Conservation (phyloP, 768 basidiomycete species). For the Thelephora ganbajun region DNA sequence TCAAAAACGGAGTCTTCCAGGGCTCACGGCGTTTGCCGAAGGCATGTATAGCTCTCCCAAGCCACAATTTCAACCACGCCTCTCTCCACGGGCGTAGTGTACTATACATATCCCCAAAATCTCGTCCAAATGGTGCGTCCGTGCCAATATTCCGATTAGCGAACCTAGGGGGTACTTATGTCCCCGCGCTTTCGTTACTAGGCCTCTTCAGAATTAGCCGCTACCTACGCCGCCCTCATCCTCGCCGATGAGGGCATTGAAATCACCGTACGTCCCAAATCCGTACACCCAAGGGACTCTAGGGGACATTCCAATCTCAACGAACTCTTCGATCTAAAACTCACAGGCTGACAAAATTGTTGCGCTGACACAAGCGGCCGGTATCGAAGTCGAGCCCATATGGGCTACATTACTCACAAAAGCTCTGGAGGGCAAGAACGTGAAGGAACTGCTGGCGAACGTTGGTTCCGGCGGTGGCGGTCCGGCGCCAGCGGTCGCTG, state of each 20-base stretch:
- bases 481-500: conserved; percentile 47
- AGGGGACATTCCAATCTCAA: background rate
- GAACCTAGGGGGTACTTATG: too few species aligned
- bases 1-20: too few species aligned
- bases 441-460: conserved; percentile 90
- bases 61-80: too few species aligned
- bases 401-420: conserved; percentile 97
- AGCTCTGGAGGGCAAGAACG: conserved; percentile 94
- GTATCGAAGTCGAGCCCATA: conserved; percentile 85
- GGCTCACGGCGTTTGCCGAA: too few species aligned
- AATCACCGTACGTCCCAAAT: conserved; percentile 71
- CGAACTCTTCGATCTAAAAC: background rate
- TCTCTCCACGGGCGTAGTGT: too few species aligned
- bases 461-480: conserved; percentile 88
- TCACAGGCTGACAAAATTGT: conserved; percentile 81
- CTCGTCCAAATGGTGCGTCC: too few species aligned
- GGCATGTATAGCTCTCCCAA: too few species aligned
- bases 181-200: conserved; percentile 5
- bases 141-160: too few species aligned
- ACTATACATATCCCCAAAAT: too few species aligned
- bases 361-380: conserved; percentile 73
- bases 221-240: conserved; percentile 95
- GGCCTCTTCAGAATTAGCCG: conserved; percentile 68
- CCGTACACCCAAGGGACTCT: background rate
- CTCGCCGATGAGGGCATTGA: conserved; percentile 95